Percentiles rank a stretch among this genome's conserved stretches.
phyloP scores from a whole-genome alignment of 306 rosid species.

The Senna siamea region DNA sequence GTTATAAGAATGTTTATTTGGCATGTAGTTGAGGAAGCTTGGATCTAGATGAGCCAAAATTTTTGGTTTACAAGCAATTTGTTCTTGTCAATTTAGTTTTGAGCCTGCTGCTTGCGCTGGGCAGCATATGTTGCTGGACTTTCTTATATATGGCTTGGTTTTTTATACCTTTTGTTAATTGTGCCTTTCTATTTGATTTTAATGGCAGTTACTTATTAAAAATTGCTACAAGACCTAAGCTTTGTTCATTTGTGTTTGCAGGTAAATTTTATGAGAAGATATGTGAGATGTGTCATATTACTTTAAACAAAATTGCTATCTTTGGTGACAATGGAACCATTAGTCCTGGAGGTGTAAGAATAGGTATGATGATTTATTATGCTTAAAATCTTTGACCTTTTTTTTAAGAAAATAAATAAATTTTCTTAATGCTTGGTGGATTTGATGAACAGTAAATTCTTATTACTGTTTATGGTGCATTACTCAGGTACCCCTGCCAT shows the following conservation, averaged over 20 bases:
- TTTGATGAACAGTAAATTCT: conserved; percentile 22
- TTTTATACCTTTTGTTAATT: neutral
- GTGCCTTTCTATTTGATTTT: neutral
- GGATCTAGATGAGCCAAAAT: neutral
- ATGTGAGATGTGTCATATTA: conserved; percentile 84
- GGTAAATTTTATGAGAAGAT: conserved; percentile 88
- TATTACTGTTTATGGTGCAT: conserved; percentile 28
- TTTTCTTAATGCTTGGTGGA: conserved; percentile 6
- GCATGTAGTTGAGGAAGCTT: conserved; percentile 2
- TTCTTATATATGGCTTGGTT: neutral
- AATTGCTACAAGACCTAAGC: conserved; percentile 11
- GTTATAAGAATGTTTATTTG: neutral
- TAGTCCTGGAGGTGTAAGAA: conserved; percentile 84
- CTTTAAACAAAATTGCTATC: conserved; percentile 85
- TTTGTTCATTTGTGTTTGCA: conserved; percentile 34
- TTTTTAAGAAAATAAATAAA: no score
- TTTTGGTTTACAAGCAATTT: neutral
- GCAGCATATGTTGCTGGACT: neutral
- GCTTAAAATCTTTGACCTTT: neutral
- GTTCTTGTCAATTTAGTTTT: neutral
- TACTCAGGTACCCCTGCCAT: conserved; percentile 90
- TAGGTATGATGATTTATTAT: conserved; percentile 56
- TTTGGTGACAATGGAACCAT: conserved; percentile 82
- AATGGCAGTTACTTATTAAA: neutral
- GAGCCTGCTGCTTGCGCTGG: neutral